These are phyloP conservation scores for Huiozyma sinensis DNA, from an alignment of 805 yeast genomes.

Conservation along the genomic window DNA sequence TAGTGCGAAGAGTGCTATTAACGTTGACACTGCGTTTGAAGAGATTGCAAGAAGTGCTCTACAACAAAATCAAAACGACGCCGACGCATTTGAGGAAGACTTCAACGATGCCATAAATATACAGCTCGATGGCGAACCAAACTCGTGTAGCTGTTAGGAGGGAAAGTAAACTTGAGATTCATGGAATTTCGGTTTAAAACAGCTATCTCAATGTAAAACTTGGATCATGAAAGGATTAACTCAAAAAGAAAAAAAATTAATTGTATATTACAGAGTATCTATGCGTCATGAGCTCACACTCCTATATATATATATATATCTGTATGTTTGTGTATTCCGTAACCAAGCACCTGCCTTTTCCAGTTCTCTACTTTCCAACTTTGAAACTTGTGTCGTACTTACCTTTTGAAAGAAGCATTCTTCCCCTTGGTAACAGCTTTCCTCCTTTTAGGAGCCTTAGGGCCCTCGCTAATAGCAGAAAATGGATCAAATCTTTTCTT, in stretches of 20 bases:
- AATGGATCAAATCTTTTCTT: constrained; percentile 55
- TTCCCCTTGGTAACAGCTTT: constrained; percentile 17
- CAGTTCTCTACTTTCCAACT: no score
- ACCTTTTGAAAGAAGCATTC: constrained; percentile 23
- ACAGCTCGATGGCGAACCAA: constrained; percentile 72
- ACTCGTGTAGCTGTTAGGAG: constrained; percentile 61
- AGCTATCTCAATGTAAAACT: no score
- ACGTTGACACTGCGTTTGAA: constrained; percentile 92
- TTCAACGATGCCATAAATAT: constrained; percentile 94
- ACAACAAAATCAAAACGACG: constrained; percentile 64
- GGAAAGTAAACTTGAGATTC: neutral
- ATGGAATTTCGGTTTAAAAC: neutral
- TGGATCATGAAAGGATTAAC: neutral
- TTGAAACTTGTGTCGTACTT: neutral
- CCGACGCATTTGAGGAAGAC: constrained; percentile 83
- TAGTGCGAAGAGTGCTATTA: constrained; percentile 93
- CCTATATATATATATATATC: neutral
- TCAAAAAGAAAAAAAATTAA: neutral
- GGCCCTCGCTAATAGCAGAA: constrained; percentile 37
- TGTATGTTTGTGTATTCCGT: no score
- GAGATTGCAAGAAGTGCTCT: constrained; percentile 91
- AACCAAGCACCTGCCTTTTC: no score
- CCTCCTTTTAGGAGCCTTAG: constrained; percentile 40
- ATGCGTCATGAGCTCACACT: neutral
- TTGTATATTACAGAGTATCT: neutral